Conservation (phyloP, 805 yeast genomes). For the Candida vaughaniae region DNA sequence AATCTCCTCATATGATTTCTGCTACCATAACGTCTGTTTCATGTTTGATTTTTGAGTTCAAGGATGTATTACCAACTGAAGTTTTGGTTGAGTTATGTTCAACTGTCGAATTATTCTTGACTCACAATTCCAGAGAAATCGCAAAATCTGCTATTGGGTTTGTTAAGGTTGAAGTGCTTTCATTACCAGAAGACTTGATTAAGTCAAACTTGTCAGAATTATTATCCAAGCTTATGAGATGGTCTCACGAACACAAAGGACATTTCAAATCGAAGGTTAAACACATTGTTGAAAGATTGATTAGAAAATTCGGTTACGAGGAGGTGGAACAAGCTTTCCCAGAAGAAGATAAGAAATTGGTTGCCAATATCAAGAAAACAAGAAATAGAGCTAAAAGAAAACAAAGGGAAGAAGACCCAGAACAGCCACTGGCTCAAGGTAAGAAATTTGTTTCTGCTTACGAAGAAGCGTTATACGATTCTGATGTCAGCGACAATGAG, state of each 20-base stretch:
- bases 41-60: constrained; percentile 84
- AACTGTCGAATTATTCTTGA: constrained; percentile 85
- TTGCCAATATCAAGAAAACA: constrained; percentile 81
- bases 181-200: constrained; percentile 77
- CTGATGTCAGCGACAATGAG: constrained; percentile 57
- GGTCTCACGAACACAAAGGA: constrained; percentile 96
- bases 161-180: constrained; percentile 81
- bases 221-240: constrained; percentile 71
- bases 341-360: constrained; percentile 80
- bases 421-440: constrained; percentile 21
- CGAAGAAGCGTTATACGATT: constrained; percentile 87
- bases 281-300: constrained; percentile 87
- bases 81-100: constrained; percentile 73
- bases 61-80: constrained; percentile 57
- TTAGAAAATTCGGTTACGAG: constrained; percentile 89
- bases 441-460: constrained; percentile 78
- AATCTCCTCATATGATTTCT: constrained; percentile 92
- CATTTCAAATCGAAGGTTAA: constrained; percentile 91
- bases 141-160: constrained; percentile 94
- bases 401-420: constrained; percentile 40
- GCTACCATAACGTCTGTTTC: constrained; percentile 89
- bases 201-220: constrained; percentile 63
- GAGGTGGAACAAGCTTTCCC: constrained; percentile 83
- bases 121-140: constrained; percentile 89
- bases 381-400: constrained; percentile 83